Base-by-base conservation (phyloP, 805 yeast genomes). In the Jamesozyma spencerorum region DNA sequence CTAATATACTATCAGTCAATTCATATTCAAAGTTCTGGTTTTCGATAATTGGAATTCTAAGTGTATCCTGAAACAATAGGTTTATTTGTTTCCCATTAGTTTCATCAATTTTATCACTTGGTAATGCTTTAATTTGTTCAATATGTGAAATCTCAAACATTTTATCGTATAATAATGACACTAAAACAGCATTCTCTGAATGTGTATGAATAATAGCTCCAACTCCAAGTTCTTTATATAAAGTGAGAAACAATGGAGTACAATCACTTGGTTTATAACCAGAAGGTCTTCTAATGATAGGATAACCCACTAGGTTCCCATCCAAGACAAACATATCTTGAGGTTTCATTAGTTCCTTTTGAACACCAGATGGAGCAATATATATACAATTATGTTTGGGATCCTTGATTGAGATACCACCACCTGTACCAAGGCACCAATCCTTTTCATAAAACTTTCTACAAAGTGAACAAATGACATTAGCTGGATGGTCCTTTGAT, bases 341-440 rank as follows among this genome's bases (percentile, higher is more conserved):
- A 3, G 95, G 94, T 31, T 71, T 63, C 76, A 88, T 79, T 45
- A 87, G 69, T 58, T 88, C 97, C 64, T 88, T 88, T 58, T 88
- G 96, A 7, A 88, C 94, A 1, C 97, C 97, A n/a, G 94, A 83
- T 4, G 97, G 97, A 0, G 97, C 94, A 31, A 88, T 71, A 58
- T 72, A 88, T 14, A 85, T 75, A 17, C 65, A 53, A 45, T 76
- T 69, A 1, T 70, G 72, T 2, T 72, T 70, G 8, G 47, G 45
- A 34, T 53, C 54, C 44, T 54, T 61, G 37, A 88, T 81, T 26
- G 94, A 82, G 51, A 90, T 81, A 3, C 97, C 97, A 26, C 97
- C 97, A 2, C 95, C 97, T 1, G 97, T 90, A 2, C 97, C 97
- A 0, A 95, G 80, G 50, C 85, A 90, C 95, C 96, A 87, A 38